Evolutionary conservation across 495 filamentous ascomycete species (phyloP).

Genomic region (Pyronema omphalodes): DNA sequence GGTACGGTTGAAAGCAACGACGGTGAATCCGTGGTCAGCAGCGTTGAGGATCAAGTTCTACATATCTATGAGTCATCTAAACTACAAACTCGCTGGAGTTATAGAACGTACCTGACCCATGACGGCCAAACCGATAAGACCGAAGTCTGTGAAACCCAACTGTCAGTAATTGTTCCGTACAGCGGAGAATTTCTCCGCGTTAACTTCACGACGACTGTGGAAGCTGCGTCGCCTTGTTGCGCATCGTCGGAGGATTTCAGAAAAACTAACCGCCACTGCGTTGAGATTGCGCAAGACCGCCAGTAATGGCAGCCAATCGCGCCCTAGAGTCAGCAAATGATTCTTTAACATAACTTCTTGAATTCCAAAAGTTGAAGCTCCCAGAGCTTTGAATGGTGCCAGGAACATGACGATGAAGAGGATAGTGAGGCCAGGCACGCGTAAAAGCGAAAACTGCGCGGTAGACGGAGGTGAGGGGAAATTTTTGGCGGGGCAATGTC

Average conservation of each 20-base stretch:
- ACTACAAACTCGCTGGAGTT: conserved; percentile 1
- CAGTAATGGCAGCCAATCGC: conserved; percentile 58
- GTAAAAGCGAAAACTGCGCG: neutral
- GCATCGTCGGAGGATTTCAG: neutral
- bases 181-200: conserved; percentile 3
- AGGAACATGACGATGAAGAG: neutral
- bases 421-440: neutral
- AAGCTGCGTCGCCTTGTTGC: neutral
- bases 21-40: conserved; percentile 88
- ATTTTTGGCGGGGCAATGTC: conserved; percentile 4
- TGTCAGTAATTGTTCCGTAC: neutral
- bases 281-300: conserved; percentile 35
- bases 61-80: conserved; percentile 16
- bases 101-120: conserved; percentile 49
- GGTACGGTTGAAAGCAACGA: conserved; percentile 95
- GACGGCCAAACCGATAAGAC: conserved; percentile 98
- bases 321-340: conserved; percentile 53
- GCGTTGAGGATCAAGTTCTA: conserved; percentile 97
- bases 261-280: conserved; percentile 35
- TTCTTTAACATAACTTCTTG: conserved; percentile 25
- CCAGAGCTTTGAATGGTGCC: neutral
- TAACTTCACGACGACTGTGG: neutral
- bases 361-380: neutral
- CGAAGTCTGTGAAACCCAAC: conserved; percentile 58
- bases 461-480: neutral